Conservation (phyloP, 352 stramenopile genomes). For the Phytophthora hybrid region DNA sequence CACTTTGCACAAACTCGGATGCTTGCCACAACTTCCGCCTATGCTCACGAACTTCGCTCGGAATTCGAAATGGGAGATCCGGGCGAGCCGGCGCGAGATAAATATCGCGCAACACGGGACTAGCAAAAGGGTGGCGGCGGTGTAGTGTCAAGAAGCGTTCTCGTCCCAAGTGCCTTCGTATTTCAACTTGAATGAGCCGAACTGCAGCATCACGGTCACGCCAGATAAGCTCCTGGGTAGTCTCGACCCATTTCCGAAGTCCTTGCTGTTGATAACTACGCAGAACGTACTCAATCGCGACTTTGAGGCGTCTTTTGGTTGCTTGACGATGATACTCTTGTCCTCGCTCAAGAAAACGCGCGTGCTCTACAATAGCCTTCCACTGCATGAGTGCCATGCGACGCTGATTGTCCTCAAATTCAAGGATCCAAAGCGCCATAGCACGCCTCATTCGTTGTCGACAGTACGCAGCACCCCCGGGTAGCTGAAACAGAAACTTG, state of each 20-base stretch:
- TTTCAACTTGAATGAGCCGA: conserved; percentile 62
- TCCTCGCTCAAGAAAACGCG: conserved; percentile 61
- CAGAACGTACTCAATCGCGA: conserved; percentile 77
- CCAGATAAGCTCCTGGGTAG: conserved; percentile 70
- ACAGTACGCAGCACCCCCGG: conserved; percentile 78
- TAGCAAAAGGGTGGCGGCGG: conserved; percentile 50
- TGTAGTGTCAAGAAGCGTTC: conserved; percentile 55
- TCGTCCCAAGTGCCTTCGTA: conserved; percentile 50
- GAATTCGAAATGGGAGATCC: conserved; percentile 56
- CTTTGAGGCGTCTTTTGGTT: conserved; percentile 62
- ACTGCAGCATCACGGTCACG: conserved; percentile 56
- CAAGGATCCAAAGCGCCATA: conserved; percentile 73
- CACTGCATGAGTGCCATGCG: conserved; percentile 79
- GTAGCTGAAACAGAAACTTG: conserved; percentile 85
- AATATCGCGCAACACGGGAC: conserved; percentile 59
- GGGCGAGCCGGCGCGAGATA: conserved; percentile 53
- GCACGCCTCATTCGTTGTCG: conserved; percentile 73
- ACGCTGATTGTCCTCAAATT: conserved; percentile 83
- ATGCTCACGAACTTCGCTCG: conserved; percentile 59
- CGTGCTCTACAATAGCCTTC: conserved; percentile 80
- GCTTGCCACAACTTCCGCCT: conserved; percentile 68
- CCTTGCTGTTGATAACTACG: conserved; percentile 72
- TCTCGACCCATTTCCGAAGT: conserved; percentile 61
- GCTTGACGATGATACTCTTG: conserved; percentile 70
- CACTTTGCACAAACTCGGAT: conserved; percentile 61